Base-by-base conservation (phyloP, 192 early-diverging fungal genomes). In the Pilobolus umbonatus region DNA sequence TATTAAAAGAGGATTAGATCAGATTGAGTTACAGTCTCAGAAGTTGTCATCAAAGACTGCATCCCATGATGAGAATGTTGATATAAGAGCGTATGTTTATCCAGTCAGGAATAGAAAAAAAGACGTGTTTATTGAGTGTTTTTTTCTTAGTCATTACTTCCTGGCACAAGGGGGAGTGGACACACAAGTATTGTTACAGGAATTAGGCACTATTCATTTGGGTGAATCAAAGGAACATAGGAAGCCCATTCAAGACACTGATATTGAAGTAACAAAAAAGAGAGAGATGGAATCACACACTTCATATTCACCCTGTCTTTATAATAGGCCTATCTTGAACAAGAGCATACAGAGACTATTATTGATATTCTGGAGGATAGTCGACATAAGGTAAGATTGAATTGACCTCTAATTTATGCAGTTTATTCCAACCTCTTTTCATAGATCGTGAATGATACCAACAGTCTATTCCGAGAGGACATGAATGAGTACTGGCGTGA, bases 21-120 rank as follows among this genome's bases (percentile, higher is more conserved):
- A 95, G 77, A 92, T 98, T 49, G 91, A 91, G 61, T 69, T 83
- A 12, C 87, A 93, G 52, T 90, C 93, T 8, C 81, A 87, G 35
- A 88, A 86, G 47, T 76, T 96, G 7, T 52, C 50, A 8, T 78
- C 69, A 21, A 56, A 65, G 1, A 71, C 64, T 42, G 40, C 73
- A 26, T 38, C 70, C 21, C 73, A 68, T 30, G 71, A 71, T 4
- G 52, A 67, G 12, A 70, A 73, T 29, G 26, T 39, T 10, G 70
- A 78, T 63, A 75, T 69, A 49, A 76, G 61, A 67, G 80, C 77
- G 80, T 82, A 76, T 19, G 72, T 50, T 11, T 29, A n/a, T 17
- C 12, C 21, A 42, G 5, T 15, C 29, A 12, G 24, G 29, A 26
- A 19, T 26, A 19, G 22, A 17, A 36, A 38, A 36, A 3, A 34